Base-by-base conservation (phyloP, 345 rosid species). In the Hirschfeldia incana region DNA sequence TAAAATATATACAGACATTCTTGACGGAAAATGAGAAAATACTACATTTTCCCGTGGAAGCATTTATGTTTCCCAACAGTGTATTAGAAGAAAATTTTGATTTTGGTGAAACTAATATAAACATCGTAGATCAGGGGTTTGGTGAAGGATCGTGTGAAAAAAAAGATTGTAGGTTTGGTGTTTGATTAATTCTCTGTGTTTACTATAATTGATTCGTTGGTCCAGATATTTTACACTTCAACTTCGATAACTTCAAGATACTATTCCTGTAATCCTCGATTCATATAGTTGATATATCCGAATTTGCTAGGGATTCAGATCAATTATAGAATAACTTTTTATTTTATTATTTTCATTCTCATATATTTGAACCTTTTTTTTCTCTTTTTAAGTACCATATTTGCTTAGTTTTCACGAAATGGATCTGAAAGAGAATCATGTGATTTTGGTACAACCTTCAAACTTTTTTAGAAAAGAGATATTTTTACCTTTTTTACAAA, bases 401-500 rank as follows among this genome's bases (percentile, higher is more conserved):
- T 65, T 65, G 76, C 72, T 73, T 60, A 33, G 1, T 10, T 26
- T 73, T 16, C 36, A 44, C 57, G 42, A 70, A 27, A 73, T 62
- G 60, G 42, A 73, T 74, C 65, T 37, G 51, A 34, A 67, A 66
- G 58, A 29, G 63, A n/a, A 42, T 34, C 58, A 8, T 65, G 9
- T 55, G 28, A 13, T 65, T 12, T 17, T 39, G 8, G 39, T 3
- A 28, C 28, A 78, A 7, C 13, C 29, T 46, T 44, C 1, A 13
- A 60, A 12, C 0, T 53, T 8, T 36, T 29, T 7, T 33, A 33
- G 42, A 42, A 42, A 39, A 39, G 5, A 39, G 3, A 1, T 3
- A 10, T 13, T 4, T 13, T 26, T 8, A 26, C 13, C 51, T 46
- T 46, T 46, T 13, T 36, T 39, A 29, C 26, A 30, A 16, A 76